Evolutionary conservation across 2,329 filamentous ascomycete genomes (phyloP).

Genomic region (Clarireedia paspali): DNA sequence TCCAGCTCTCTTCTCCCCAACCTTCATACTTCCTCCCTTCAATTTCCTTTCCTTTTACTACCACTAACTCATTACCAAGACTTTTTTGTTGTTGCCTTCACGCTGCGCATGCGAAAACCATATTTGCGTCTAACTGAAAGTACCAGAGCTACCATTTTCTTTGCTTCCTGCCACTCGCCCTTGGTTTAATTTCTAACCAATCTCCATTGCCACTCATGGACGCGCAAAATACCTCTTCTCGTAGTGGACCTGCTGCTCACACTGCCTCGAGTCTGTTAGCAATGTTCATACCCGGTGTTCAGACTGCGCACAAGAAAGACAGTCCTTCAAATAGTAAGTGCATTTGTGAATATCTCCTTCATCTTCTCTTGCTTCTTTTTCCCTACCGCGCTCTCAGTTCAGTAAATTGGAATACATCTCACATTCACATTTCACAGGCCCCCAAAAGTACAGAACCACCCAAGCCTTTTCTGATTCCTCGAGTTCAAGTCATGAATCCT

Average conservation of each 20-base stretch:
- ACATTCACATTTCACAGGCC: background rate
- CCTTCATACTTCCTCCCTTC: background rate
- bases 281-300: slow-evolving; percentile 21
- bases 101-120: background rate
- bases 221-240: background rate
- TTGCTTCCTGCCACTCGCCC: no score
- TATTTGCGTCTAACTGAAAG: background rate
- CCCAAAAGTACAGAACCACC: background rate
- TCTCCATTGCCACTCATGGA: background rate
- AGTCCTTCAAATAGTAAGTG: background rate
- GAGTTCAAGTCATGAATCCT: background rate
- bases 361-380: no score
- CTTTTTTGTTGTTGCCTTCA: background rate
- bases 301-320: slow-evolving; percentile 26
- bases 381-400: no score
- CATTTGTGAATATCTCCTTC: background rate
- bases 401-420: background rate
- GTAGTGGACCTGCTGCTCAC: slow-evolving; percentile 2
- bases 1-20: background rate
- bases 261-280: slow-evolving; percentile 23
- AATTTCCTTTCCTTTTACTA: background rate
- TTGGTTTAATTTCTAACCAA: no score
- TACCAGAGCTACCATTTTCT: no score
- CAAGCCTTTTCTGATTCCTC: slow-evolving; percentile 8
- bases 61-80: background rate